Evolutionary conservation across 768 basidiomycete species (phyloP), one percentile per base, ranked within the genome.

Genomic region (Antrodiella citrinella): DNA sequence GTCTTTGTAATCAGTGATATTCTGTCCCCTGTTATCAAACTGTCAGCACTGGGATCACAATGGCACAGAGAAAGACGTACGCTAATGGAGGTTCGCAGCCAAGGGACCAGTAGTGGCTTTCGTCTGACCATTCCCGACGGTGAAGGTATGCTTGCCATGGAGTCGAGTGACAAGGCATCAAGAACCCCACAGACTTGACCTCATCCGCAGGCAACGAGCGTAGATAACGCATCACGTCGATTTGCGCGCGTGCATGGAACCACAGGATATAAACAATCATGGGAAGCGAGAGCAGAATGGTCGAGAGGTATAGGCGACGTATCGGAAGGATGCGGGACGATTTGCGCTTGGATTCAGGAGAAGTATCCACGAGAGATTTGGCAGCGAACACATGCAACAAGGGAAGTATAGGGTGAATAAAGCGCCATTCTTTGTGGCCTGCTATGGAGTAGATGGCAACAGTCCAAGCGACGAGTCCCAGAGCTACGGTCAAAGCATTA

Each of bases 101-200:
- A 20, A 99, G 63, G 19, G 86, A 80, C 92, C 94, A 98, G 59
- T 85, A 69, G 47, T 70, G 67, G 5, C 78, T 78, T 2, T 55
- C 56, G 11, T 69, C 62, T 19, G 77, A 79, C 7, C 91, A 73
- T 45, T 85, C 75, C 21, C 71, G 68, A 18, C 80, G 72, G 63
- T 98, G 96, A 5, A 98, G 63, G 65, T 92, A 85, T 1, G 91
- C 82, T 60, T 91, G 86, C 69, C 89, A 92, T 4, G 95, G 95
- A 1, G 89, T 91, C 19, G 94, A 96, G 68, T 99, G 95, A 55
- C 96, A 99, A 9, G 96, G 95, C 89, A 92, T 94, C 19, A 97
- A 67, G 59, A 91, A 82, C 1, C 89, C 91, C 19, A 95, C 68
- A 18, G 76, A 72, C 4, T 56, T 55, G 21, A 86, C 68, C 18